Evolutionary conservation across 2,329 filamentous ascomycete genomes (phyloP).

Genomic region (Hymenoscyphus salicellus): DNA sequence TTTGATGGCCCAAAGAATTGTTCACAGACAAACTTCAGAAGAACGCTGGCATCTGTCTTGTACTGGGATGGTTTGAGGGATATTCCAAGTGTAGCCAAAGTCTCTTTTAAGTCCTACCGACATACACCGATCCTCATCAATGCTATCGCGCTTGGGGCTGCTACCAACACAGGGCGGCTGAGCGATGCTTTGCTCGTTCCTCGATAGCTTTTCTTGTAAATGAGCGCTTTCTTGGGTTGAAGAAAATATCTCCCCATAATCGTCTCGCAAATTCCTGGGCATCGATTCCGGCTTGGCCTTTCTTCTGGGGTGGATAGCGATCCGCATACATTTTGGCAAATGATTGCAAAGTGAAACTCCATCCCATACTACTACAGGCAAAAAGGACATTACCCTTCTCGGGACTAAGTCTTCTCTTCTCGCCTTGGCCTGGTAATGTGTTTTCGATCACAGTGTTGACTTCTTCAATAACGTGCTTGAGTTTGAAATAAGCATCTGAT

Average conservation of each 20-base stretch:
- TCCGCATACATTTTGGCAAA: constrained; percentile 97
- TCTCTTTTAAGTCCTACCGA: constrained; percentile 77
- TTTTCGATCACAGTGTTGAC: constrained; percentile 95
- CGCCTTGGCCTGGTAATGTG: constrained; percentile 75
- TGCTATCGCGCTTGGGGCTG: no score
- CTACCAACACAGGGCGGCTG: no score
- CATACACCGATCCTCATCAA: constrained; percentile 88
- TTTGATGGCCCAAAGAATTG: constrained; percentile 90
- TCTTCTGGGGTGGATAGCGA: constrained; percentile 55
- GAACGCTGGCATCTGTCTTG: constrained; percentile 81
- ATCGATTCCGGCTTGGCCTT: constrained; percentile 61
- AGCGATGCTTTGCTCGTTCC: constrained; percentile 77
- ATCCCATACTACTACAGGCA: constrained; percentile 87
- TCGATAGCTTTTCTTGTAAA: constrained; percentile 88
- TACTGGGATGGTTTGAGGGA: constrained; percentile 87
- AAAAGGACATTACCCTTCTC: constrained; percentile 99
- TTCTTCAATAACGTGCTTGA: constrained; percentile 97
- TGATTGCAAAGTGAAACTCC: constrained; percentile 92
- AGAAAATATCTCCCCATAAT: constrained; percentile 96
- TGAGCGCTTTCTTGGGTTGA: constrained; percentile 83
- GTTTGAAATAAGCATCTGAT: constrained; percentile 95
- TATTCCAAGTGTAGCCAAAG: constrained; percentile 77
- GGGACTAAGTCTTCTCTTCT: constrained; percentile 78
- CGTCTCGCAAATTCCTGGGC: constrained; percentile 77
- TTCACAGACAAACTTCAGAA: constrained; percentile 85